phyloP scores from a whole-genome alignment of 2,329 filamentous ascomycete species.

The Penicillium brevicompactum region DNA sequence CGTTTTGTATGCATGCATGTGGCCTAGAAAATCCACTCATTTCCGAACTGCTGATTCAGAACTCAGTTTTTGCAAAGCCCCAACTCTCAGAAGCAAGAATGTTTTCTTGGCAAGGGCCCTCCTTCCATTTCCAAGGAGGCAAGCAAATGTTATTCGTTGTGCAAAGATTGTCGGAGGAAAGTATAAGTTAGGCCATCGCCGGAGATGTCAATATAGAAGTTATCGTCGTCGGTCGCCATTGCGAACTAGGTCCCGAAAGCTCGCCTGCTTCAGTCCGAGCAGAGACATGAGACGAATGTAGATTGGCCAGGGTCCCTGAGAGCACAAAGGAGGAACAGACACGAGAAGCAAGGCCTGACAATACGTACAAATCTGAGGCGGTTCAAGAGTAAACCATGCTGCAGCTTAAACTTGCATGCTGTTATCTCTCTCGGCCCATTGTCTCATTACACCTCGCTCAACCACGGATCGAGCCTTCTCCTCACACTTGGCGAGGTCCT shows the following conservation, averaged over 20 bases:
- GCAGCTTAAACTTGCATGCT: slow-evolving; percentile 9
- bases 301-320: slow-evolving; percentile 12
- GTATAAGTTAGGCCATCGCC: slow-evolving; percentile 52
- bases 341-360: slow-evolving; percentile 21
- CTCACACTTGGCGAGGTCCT: slow-evolving; percentile 43
- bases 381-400: neutral
- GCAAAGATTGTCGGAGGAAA: no score
- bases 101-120: neutral
- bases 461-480: slow-evolving; percentile 44
- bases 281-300: slow-evolving; percentile 3
- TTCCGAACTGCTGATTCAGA: neutral
- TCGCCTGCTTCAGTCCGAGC: neutral
- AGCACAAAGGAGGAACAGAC: slow-evolving; percentile 3
- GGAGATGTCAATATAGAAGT: slow-evolving; percentile 72
- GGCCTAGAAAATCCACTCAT: neutral
- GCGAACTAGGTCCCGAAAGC: slow-evolving; percentile 23
- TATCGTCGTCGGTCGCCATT: slow-evolving; percentile 64
- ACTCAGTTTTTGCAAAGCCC: slow-evolving; percentile 12
- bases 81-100: slow-evolving; percentile 30
- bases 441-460: slow-evolving; percentile 48
- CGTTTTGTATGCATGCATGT: slow-evolving; percentile 26
- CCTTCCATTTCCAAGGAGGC: slow-evolving; percentile 24
- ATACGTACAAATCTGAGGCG: slow-evolving; percentile 26
- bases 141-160: no score
- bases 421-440: slow-evolving; percentile 40